phyloP scores from a whole-genome alignment of 2,329 filamentous ascomycete genomes.

The Cadophora gregata region DNA sequence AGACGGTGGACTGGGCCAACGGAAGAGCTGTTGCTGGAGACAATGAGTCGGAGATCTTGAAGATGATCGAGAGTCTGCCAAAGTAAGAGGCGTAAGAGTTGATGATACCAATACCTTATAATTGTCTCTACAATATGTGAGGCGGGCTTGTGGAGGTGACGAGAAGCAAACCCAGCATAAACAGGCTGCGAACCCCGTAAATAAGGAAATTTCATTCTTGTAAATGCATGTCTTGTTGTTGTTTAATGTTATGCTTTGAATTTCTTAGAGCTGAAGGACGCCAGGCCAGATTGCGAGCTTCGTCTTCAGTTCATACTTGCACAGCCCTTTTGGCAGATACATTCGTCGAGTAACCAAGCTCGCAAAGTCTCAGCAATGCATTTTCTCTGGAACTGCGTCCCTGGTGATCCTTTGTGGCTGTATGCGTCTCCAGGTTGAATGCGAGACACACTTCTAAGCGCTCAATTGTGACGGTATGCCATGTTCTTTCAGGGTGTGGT shows the following conservation, averaged over 20 bases:
- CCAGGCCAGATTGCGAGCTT: background rate
- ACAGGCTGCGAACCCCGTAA: background rate
- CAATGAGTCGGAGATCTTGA: conserved; percentile 87
- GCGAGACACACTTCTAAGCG: background rate
- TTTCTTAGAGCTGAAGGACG: background rate
- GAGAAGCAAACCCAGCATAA: background rate
- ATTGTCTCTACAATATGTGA: conserved; percentile 5
- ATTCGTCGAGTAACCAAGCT: background rate
- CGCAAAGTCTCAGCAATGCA: background rate
- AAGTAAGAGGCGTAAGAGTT: conserved; percentile 33
- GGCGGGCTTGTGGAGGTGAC: conserved; percentile 8
- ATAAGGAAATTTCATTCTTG: background rate
- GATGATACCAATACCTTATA: conserved; percentile 24
- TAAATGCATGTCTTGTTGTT: background rate
- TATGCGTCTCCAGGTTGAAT: background rate
- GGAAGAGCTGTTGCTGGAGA: conserved; percentile 80
- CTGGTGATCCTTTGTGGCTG: background rate
- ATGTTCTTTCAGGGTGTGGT: background rate
- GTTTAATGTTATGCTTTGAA: background rate
- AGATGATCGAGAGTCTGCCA: conserved; percentile 69
- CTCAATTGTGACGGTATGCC: background rate
- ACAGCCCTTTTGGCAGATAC: background rate
- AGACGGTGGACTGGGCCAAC: conserved; percentile 91
- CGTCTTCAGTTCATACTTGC: background rate
- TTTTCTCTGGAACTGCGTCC: background rate